A percentile compares a stretch with the other conserved stretches of the same genome.
phyloP scores from a whole-genome alignment of 805 yeast species.

The Yarrowia divulgata region DNA sequence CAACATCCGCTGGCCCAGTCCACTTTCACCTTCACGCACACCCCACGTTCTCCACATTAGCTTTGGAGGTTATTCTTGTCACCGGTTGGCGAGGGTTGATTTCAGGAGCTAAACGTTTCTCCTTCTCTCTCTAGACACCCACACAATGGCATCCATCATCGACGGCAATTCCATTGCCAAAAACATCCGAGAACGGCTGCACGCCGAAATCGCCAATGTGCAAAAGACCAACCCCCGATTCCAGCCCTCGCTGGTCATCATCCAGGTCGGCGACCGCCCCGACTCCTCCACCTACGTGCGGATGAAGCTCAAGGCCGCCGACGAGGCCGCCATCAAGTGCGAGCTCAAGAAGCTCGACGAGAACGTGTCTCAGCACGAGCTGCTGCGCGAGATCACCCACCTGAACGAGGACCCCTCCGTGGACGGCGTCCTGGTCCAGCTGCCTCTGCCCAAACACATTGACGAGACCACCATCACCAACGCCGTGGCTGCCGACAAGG shows the following conservation, averaged over 20 bases:
- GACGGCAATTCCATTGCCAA: conserved; percentile 40
- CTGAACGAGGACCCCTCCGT: conserved; percentile 78
- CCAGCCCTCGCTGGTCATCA: conserved; percentile 77
- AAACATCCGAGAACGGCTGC: conserved; percentile 59
- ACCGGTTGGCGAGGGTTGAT: neutral
- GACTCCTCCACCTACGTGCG: conserved; percentile 93
- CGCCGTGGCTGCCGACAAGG: conserved; percentile 81
- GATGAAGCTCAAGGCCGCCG: conserved; percentile 89
- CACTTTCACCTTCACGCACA: neutral
- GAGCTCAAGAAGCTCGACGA: conserved; percentile 69
- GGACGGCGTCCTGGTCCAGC: conserved; percentile 87
- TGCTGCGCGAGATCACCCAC: conserved; percentile 61
- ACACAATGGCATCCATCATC: conserved; percentile 37
- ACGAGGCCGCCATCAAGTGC: conserved; percentile 78
- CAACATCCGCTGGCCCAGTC: neutral
- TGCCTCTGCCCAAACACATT: conserved; percentile 84
- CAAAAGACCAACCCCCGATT: conserved; percentile 59
- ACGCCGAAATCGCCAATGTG: conserved; percentile 57
- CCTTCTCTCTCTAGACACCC: neutral
- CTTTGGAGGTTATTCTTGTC: conserved; percentile 21
- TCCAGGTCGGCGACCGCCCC: conserved; percentile 90
- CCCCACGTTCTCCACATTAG: conserved; percentile 30
- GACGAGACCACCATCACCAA: conserved; percentile 81
- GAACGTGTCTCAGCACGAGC: conserved; percentile 63
- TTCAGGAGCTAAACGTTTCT: neutral